These are phyloP conservation scores for Solanum hybrid DNA, from an alignment of 305 asterid species.

Conservation along the genomic window DNA sequence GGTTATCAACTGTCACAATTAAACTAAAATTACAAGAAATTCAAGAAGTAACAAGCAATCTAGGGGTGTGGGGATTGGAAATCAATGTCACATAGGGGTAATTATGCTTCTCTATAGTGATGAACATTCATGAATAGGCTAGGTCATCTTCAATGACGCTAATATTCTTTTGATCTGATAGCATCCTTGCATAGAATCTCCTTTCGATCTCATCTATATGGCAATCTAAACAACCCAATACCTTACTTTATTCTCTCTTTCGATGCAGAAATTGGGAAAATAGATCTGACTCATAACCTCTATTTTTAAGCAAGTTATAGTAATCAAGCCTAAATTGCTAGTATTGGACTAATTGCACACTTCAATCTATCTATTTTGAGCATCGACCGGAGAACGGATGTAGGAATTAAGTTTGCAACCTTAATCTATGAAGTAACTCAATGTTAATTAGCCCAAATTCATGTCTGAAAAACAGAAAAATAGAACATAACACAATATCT, in stretches of 20 bases:
- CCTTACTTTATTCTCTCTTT: neutral
- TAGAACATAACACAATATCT: neutral
- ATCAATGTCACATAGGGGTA: neutral
- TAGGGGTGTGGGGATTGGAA: neutral
- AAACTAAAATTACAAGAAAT: neutral
- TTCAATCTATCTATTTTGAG: neutral
- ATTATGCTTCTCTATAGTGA: neutral
- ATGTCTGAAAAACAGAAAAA: no score
- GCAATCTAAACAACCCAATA: no score
- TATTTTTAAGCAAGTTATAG: neutral
- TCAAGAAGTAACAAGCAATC: no score
- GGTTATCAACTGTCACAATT: neutral
- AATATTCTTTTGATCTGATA: neutral
- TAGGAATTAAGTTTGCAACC: neutral
- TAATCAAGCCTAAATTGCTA: neutral
- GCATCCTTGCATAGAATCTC: neutral
- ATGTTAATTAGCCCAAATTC: no score
- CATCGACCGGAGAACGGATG: neutral
- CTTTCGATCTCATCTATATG: neutral
- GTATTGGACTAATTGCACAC: neutral
- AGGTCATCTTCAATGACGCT: neutral
- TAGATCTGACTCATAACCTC: neutral
- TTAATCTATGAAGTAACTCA: no score
- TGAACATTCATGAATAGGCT: neutral
- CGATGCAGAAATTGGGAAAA: neutral